Conservation (phyloP, 345 rosid genomes). For the Lagerstroemia speciosa region DNA sequence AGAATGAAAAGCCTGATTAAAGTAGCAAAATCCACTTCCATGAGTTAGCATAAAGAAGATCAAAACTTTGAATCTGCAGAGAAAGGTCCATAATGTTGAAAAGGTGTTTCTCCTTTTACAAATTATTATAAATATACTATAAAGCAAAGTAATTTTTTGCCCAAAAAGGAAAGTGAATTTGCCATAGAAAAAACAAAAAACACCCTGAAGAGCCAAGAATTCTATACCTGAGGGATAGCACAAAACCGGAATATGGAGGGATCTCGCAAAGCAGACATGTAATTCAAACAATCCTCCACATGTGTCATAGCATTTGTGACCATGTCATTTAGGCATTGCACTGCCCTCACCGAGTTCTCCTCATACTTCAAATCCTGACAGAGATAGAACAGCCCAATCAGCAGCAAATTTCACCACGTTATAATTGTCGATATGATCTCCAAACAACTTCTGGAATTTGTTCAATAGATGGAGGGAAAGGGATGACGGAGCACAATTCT, state of each 20-base stretch:
- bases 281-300: slow-evolving; percentile 67
- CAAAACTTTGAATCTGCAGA: no score
- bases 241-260: slow-evolving; percentile 76
- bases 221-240: slow-evolving; percentile 76
- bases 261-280: slow-evolving; percentile 55
- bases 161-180: background rate
- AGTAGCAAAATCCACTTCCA: no score
- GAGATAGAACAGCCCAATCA: background rate
- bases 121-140: no score
- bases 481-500: no score
- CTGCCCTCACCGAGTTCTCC: slow-evolving; percentile 72
- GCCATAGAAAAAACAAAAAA: background rate
- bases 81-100: no score
- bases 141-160: no score
- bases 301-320: slow-evolving; percentile 69
- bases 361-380: slow-evolving; percentile 73
- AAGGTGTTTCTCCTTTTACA: background rate
- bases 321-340: slow-evolving; percentile 90
- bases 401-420: background rate
- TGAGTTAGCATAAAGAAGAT: no score
- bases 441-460: no score
- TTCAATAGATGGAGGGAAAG: no score
- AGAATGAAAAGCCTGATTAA: background rate
- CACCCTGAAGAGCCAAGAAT: background rate
- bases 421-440: background rate